Evolutionary conservation across 768 basidiomycete genomes (phyloP).

Genomic region (Rickenella mellea): DNA sequence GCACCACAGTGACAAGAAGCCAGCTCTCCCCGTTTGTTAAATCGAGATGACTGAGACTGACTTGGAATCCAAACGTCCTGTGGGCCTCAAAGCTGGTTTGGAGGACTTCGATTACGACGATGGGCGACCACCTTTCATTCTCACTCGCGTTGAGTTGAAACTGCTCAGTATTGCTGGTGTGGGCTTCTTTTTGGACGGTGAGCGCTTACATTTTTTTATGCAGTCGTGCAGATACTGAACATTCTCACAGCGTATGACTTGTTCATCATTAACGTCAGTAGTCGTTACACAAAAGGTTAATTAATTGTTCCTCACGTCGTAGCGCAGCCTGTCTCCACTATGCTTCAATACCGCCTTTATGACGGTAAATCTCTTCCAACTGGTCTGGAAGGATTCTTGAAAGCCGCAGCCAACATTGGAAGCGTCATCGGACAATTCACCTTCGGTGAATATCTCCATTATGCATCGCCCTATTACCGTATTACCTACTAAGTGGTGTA

Average conservation of each 20-base stretch:
- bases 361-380: conserved; percentile 39
- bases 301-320: too few relatives aligned
- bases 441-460: conserved; percentile 32
- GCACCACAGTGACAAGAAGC: too few relatives aligned
- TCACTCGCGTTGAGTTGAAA: conserved; percentile 43
- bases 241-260: conserved; percentile 50
- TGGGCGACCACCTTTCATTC: conserved; percentile 26
- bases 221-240: conserved; percentile 1
- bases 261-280: conserved; percentile 57
- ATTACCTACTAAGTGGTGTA: not conserved
- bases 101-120: conserved; percentile 25
- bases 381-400: conserved; percentile 51
- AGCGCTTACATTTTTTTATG: conserved; percentile 10
- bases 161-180: conserved; percentile 54
- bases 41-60: too few relatives aligned
- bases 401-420: conserved; percentile 64
- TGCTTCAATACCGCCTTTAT: conserved; percentile 59
- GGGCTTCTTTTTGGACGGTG: conserved; percentile 66
- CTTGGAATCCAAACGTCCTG: too few relatives aligned
- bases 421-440: conserved; percentile 61
- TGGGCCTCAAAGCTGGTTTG: conserved; percentile 14
- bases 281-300: not conserved
- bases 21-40: too few relatives aligned
- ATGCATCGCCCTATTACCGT: not conserved
- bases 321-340: conserved; percentile 50